These are phyloP conservation scores for Zygoascus sp. DNA, from an alignment of 1,139 yeast genomes.

Conservation along the genomic window DNA sequence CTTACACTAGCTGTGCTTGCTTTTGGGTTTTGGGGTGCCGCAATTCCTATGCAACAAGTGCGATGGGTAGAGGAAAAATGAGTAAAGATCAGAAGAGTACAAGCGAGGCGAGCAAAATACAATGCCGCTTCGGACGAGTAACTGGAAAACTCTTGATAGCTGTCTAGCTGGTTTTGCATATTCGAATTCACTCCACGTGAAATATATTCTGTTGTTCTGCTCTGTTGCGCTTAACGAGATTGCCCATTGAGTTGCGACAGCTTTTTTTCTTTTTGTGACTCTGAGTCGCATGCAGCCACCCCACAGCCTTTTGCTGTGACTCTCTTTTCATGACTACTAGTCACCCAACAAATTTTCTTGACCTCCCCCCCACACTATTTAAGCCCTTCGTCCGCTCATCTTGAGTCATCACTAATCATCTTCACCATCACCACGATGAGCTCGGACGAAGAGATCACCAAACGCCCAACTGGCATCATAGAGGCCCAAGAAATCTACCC, in stretches of 20 bases:
- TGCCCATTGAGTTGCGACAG: not conserved
- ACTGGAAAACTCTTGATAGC: too few relatives aligned
- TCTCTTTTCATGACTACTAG: slow-evolving; percentile 5
- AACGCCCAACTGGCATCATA: not conserved
- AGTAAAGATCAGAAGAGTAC: too few relatives aligned
- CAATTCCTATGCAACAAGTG: too few relatives aligned
- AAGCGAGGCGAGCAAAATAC: too few relatives aligned
- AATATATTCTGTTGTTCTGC: not conserved
- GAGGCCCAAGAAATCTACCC: slow-evolving; percentile 8
- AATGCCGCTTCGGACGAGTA: too few relatives aligned
- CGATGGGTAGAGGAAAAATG: too few relatives aligned
- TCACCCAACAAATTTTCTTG: slow-evolving; percentile 10
- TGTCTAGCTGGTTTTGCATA: too few relatives aligned
- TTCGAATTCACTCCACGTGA: too few relatives aligned
- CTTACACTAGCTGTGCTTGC: too few relatives aligned
- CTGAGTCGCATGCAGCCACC: slow-evolving; percentile 4
- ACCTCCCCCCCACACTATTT: slow-evolving; percentile 1
- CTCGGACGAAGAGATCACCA: not conserved
- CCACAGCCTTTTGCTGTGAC: not conserved
- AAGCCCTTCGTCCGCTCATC: not conserved
- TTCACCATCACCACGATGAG: not conserved
- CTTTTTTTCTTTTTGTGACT: slow-evolving; percentile 6
- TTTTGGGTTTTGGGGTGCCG: too few relatives aligned
- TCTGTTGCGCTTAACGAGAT: not conserved
- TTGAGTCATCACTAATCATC: slow-evolving; percentile 1